Evolutionary conservation across 176 grass and related monocot genomes (phyloP).

Genomic region (Lolium rigidum): DNA sequence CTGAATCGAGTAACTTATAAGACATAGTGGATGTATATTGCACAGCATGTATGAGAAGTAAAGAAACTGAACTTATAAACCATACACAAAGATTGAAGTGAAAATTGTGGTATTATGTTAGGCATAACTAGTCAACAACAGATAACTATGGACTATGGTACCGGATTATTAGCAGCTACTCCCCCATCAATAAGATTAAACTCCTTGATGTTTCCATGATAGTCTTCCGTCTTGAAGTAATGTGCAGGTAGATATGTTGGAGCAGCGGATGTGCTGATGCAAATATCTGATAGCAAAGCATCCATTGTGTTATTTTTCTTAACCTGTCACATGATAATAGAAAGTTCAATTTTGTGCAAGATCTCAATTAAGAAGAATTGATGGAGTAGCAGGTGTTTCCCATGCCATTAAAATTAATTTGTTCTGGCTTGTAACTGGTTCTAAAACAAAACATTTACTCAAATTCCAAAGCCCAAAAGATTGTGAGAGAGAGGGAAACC

Average conservation of each 20-base stretch:
- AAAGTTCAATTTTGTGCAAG: conserved; percentile 1
- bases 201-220: conserved; percentile 64
- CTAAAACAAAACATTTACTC: conserved; percentile 12
- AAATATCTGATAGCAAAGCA: conserved; percentile 87
- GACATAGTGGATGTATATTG: not conserved
- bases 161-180: conserved; percentile 87
- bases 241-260: conserved; percentile 85
- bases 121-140: conserved; percentile 26
- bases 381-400: conserved; percentile 26
- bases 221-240: conserved; percentile 72
- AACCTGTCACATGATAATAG: conserved; percentile 39
- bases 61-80: not conserved
- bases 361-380: conserved; percentile 17
- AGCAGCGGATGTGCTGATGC: conserved; percentile 78
- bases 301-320: conserved; percentile 52
- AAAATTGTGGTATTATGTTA: not conserved
- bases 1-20: conserved; percentile 35
- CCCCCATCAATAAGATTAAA: conserved; percentile 93
- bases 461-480: not conserved
- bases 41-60: not conserved
- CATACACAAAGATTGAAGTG: conserved; percentile 2
- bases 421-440: conserved; percentile 1
- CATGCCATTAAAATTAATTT: not conserved
- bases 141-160: conserved; percentile 33
- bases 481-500: conserved; percentile 34